These are phyloP conservation scores for Cystofilobasidium macerans DNA, from an alignment of 768 basidiomycete species.

Conservation along the genomic window DNA sequence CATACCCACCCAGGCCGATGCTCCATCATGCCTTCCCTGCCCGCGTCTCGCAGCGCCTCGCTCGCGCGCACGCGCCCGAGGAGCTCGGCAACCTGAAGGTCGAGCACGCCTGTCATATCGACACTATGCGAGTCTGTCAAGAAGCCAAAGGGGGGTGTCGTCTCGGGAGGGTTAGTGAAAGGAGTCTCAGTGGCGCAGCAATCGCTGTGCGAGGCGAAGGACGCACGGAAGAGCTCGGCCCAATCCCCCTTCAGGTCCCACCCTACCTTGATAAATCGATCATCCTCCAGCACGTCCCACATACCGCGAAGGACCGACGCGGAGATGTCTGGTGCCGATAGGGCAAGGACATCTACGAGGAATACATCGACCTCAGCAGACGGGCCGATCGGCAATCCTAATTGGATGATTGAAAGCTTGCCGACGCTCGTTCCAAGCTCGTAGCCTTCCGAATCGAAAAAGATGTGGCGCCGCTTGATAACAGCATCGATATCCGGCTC, in stretches of 20 bases:
- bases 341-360: slow-evolving; percentile 39
- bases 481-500: background rate
- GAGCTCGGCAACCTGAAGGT: slow-evolving; percentile 43
- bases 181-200: too few relatives aligned
- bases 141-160: too few relatives aligned
- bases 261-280: slow-evolving; percentile 39
- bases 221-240: slow-evolving; percentile 38
- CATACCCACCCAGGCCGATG: background rate
- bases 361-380: slow-evolving; percentile 37
- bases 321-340: too few relatives aligned
- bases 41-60: slow-evolving; percentile 29
- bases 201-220: too few relatives aligned
- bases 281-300: slow-evolving; percentile 34
- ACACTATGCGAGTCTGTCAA: slow-evolving; percentile 36
- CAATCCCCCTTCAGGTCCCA: slow-evolving; percentile 44
- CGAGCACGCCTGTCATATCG: slow-evolving; percentile 37
- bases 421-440: slow-evolving; percentile 2
- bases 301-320: slow-evolving; percentile 32
- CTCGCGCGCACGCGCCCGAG: slow-evolving; percentile 34
- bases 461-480: background rate
- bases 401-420: slow-evolving; percentile 4
- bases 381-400: slow-evolving; percentile 14
- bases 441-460: slow-evolving; percentile 2
- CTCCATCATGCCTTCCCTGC: background rate
- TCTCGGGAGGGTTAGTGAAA: too few relatives aligned